Evolutionary conservation across 768 basidiomycete genomes (phyloP), one percentile per base, ranked within the genome.

Genomic region (Macrolepiota albuminosa): DNA sequence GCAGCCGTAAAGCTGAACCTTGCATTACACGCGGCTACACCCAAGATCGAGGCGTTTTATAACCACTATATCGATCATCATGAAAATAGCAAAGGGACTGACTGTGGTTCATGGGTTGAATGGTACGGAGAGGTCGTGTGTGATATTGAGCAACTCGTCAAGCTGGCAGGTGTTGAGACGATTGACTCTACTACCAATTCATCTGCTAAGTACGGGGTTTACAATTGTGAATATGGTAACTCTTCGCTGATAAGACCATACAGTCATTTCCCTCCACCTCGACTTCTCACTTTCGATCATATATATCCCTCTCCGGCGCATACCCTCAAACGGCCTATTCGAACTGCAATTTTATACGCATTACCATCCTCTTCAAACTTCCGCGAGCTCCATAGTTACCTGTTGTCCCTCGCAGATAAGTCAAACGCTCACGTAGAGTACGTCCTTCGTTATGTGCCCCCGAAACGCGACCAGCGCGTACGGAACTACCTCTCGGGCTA

Each of bases 41-140:
- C 95, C 0, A 88, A 85, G 66, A 81, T 98, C 31, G 86, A 93
- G 60, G 94, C 95, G 0, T 90, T 88, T 68, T 93, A 89, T 69
- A 81, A 88, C 54, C 85, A 86, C 69, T 95, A 93, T 64, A 65
- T 70, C 53, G 70, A 76, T 64, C 68, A 73, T 56, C 67, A 72
- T 62, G 72, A 64, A 36, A 54, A 65, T 10, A 68, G 73, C 39
- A 65, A 66, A 39, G 72, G 69, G 11, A 69, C 68, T 8, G 67
- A 72, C 6, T 89, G 87, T 65, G 85, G 80, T 2, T 87, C 87
- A 13, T 94, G 88, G 91, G 87, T 91, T 11, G 90, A 90, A 58
- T 92, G 89, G 91, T 88, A 92, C 67, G 91, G 92, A 1, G 70
- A 82, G 52, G 77, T 84, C 31, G 80, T 88, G 1, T 94, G 92